Percentiles rank a stretch among this genome's conserved stretches.
These are phyloP conservation scores for Aphelidium insulamus DNA, from an alignment of 371 early-diverging fungal genomes.

Conservation along the genomic window DNA sequence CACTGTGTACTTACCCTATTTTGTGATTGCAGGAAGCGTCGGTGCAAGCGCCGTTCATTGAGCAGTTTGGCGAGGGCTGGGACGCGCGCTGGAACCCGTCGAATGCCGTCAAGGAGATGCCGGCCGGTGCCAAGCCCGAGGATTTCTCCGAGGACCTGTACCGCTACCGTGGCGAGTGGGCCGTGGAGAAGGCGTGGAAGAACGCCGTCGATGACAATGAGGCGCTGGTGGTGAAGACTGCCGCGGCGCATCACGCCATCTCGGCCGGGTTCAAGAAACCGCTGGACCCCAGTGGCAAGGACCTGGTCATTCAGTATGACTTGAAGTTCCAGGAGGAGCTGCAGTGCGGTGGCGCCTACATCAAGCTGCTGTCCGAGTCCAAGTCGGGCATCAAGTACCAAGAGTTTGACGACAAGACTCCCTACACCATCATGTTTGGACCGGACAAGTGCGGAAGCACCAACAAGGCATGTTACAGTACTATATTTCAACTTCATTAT, in stretches of 20 bases:
- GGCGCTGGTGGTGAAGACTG: constrained; percentile 26
- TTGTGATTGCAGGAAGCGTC: too few relatives aligned
- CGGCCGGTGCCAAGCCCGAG: not conserved
- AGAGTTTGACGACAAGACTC: constrained; percentile 70
- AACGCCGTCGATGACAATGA: constrained; percentile 11
- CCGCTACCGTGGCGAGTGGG: constrained; percentile 23
- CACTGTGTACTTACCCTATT: too few relatives aligned
- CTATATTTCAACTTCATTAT: constrained; percentile 15
- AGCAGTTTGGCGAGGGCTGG: too few relatives aligned
- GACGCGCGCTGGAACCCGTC: constrained; percentile 3
- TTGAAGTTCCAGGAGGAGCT: constrained; percentile 82
- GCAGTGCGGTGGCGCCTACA: constrained; percentile 92
- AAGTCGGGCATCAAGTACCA: constrained; percentile 24
- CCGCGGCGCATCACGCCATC: constrained; percentile 42
- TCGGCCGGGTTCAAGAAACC: constrained; percentile 23
- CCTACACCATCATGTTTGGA: constrained; percentile 85
- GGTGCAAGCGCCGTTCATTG: too few relatives aligned
- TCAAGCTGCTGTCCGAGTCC: constrained; percentile 36
- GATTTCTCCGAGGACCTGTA: constrained; percentile 20
- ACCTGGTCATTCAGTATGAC: constrained; percentile 73
- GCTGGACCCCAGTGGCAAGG: constrained; percentile 23
- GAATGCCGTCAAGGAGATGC: constrained; percentile 1
- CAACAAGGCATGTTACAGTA: constrained; percentile 1
- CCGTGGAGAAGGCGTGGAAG: constrained; percentile 11
- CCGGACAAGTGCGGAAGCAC: not conserved